A percentile compares a stretch with the other conserved stretches of the same genome.
Evolutionary conservation across 495 filamentous ascomycete genomes (phyloP).

Genomic region (Symbiotaphrina buchneri): DNA sequence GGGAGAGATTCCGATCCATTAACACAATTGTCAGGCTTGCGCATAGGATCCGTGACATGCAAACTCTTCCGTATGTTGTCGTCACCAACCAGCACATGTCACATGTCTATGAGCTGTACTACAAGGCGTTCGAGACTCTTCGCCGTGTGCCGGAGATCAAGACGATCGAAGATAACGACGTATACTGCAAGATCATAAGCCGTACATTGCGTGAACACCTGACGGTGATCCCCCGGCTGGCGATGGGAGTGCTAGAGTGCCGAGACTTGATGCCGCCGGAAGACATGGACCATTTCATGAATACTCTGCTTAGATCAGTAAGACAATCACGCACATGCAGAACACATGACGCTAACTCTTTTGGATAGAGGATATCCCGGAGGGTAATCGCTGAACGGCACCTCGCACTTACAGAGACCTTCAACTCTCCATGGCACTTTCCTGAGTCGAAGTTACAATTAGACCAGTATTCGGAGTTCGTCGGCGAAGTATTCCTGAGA

Average conservation of each 20-base stretch:
- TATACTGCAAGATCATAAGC: slow-evolving; percentile 60
- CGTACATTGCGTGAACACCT: slow-evolving; percentile 69
- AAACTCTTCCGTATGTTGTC: slow-evolving; percentile 86
- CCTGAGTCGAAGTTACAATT: slow-evolving; percentile 45
- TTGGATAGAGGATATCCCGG: slow-evolving; percentile 60
- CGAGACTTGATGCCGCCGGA: slow-evolving; percentile 53
- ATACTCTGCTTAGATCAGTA: slow-evolving; percentile 75
- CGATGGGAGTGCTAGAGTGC: slow-evolving; percentile 83
- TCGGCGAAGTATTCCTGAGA: slow-evolving; percentile 87
- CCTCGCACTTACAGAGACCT: slow-evolving; percentile 88
- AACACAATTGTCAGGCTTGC: slow-evolving; percentile 42
- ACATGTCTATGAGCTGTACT: slow-evolving; percentile 92
- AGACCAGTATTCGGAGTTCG: slow-evolving; percentile 55
- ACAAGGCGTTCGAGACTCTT: slow-evolving; percentile 78
- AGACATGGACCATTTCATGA: slow-evolving; percentile 86
- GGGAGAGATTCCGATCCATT: not conserved
- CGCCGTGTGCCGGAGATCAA: slow-evolving; percentile 66
- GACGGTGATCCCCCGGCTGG: slow-evolving; percentile 78
- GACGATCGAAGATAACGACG: slow-evolving; percentile 76
- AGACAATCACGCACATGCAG: slow-evolving; percentile 11
- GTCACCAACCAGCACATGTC: slow-evolving; percentile 88
- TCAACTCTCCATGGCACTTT: slow-evolving; percentile 82
- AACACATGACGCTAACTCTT: slow-evolving; percentile 2
- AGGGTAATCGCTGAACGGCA: slow-evolving; percentile 97
- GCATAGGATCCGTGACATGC: slow-evolving; percentile 91